Evolutionary conservation across 257 asterid species (phyloP), one percentile per base, ranked within the genome.

Genomic region (Cinchona pubescens): DNA sequence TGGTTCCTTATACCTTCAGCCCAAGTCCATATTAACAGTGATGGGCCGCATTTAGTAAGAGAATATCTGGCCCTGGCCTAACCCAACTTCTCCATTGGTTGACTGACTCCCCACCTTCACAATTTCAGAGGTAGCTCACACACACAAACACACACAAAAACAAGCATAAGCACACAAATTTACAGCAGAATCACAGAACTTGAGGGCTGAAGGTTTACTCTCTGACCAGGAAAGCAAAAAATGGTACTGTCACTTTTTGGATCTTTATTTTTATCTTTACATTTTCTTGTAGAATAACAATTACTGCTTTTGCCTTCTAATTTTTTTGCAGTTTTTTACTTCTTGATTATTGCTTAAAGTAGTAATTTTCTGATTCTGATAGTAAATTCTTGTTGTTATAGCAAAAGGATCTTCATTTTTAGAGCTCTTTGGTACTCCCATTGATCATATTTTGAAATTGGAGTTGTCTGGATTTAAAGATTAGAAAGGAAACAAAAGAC

Each of bases 41-140:
- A 40, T 40, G 45, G 45, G 45, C n/a, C n/a, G n/a, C n/a, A n/a
- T n/a, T n/a, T n/a, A n/a, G n/a, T n/a, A n/a, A n/a, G n/a, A n/a
- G n/a, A n/a, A n/a, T n/a, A n/a, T 18, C 25, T 65, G 70, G 70
- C 70, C 70, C 70, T 34, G 16, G n/a, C 68, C 71, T 35, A 74
- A 15, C 65, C 61, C 72, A 25, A 9, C 1, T n/a, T 48, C 8
- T 34, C 27, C 51, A 34, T 42, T 21, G 43, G 42, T 29, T 73
- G 19, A 51, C 14, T 7, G 42, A 2, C 21, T 29, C 11, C 35
- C 10, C 70, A 37, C 12, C 59, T 40, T 32, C 59, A 0, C 58
- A 48, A 9, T 48, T 2, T n/a, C n/a, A n/a, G n/a, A n/a, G 4
- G 19, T 48, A 3, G 53, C 53, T 48, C 21, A 13, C 19, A 15